phyloP scores from a whole-genome alignment of 2,329 filamentous ascomycete genomes.

The Dactylellina sp. region DNA sequence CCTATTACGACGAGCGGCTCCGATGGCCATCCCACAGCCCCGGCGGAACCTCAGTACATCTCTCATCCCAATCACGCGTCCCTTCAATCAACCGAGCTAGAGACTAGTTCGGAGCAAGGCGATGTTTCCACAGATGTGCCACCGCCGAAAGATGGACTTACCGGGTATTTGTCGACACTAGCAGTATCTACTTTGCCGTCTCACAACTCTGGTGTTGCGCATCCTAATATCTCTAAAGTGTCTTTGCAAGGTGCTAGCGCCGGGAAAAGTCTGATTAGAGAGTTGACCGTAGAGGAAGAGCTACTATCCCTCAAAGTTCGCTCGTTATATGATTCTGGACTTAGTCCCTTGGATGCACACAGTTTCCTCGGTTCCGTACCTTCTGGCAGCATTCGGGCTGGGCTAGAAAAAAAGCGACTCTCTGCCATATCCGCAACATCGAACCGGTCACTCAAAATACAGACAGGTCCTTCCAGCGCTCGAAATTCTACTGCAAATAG shows the following conservation, averaged over 20 bases:
- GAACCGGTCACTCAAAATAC: constrained; percentile 49
- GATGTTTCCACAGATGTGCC: not conserved
- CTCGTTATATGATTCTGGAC: constrained; percentile 60
- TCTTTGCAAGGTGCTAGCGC: constrained; percentile 44
- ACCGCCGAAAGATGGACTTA: not conserved
- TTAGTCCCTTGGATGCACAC: constrained; percentile 40
- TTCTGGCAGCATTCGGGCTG: constrained; percentile 57
- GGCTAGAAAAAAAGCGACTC: constrained; percentile 55
- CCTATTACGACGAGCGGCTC: not conserved
- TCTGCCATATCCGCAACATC: constrained; percentile 52
- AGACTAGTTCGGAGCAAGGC: not conserved
- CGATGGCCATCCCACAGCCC: not conserved
- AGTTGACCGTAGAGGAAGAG: constrained; percentile 59
- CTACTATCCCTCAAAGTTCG: constrained; percentile 60
- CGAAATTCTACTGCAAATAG: constrained; percentile 40
- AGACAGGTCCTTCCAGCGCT: constrained; percentile 29
- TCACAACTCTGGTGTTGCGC: constrained; percentile 1
- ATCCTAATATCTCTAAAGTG: constrained; percentile 39
- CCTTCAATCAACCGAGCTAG: not conserved
- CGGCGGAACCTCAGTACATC: not conserved
- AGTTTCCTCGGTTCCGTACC: constrained; percentile 59
- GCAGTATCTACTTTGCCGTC: constrained; percentile 2
- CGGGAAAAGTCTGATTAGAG: constrained; percentile 39
- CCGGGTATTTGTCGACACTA: not conserved
- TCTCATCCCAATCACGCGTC: not conserved